Evolutionary conservation across 2,329 filamentous ascomycete species (phyloP).

Genomic region (Fonsecaea pedrosoi): DNA sequence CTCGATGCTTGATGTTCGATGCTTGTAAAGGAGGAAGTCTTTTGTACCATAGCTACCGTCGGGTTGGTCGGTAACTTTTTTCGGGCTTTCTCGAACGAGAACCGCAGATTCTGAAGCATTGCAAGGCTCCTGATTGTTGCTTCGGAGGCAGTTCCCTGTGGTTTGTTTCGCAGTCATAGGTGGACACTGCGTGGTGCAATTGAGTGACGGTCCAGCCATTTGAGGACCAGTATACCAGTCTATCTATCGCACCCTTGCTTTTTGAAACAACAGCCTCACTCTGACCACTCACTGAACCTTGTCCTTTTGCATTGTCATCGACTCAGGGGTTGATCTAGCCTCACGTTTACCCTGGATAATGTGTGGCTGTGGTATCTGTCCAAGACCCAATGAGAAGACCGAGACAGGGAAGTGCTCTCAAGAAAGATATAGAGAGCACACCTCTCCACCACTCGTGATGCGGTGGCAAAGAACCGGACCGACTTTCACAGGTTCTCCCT

Average conservation of each 20-base stretch:
- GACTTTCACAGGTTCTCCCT: too few relatives aligned
- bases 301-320: neutral
- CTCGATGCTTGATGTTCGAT: neutral
- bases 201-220: neutral
- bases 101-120: neutral
- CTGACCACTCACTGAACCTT: neutral
- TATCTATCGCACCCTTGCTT: neutral
- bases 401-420: neutral
- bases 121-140: neutral
- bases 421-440: neutral
- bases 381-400: neutral
- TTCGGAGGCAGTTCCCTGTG: constrained; percentile 3
- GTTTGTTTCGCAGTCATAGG: constrained; percentile 2
- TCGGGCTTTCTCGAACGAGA: constrained; percentile 3
- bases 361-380: neutral
- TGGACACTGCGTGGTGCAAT: neutral
- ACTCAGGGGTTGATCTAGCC: neutral
- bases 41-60: constrained; percentile 19
- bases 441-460: too few relatives aligned
- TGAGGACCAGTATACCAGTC: neutral
- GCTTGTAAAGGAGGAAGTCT: constrained; percentile 5
- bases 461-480: too few relatives aligned
- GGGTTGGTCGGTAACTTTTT: constrained; percentile 8
- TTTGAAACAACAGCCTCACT: neutral
- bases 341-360: neutral